Evolutionary conservation across 2,329 filamentous ascomycete species (phyloP).

Genomic region (Ophiocordyceps camponoti-leonardi): DNA sequence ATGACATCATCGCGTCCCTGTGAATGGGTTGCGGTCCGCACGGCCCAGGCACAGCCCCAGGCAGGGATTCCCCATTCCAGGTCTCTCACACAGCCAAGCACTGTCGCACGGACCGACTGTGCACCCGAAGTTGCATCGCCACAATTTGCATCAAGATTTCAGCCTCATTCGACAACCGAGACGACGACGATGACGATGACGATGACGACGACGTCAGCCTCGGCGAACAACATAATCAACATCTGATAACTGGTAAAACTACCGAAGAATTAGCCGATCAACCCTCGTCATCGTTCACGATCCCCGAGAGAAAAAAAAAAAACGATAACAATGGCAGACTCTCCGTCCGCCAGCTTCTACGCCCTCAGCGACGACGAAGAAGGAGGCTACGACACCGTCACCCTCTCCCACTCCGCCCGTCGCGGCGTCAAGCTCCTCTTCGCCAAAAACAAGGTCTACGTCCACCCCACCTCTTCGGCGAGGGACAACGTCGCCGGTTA

Average conservation of each 20-base stretch:
- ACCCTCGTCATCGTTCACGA: neutral
- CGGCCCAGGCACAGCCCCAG: too few relatives aligned
- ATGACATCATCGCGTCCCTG: too few relatives aligned
- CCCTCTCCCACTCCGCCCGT: slow-evolving; percentile 50
- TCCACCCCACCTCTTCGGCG: slow-evolving; percentile 80
- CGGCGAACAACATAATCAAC: too few relatives aligned
- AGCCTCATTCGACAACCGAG: neutral
- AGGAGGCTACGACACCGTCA: slow-evolving; percentile 85
- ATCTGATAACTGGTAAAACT: too few relatives aligned
- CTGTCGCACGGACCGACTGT: neutral
- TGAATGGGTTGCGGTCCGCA: too few relatives aligned
- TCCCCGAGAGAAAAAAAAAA: neutral
- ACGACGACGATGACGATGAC: too few relatives aligned
- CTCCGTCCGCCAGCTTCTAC: slow-evolving; percentile 10
- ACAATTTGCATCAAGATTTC: too few relatives aligned
- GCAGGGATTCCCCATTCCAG: neutral
- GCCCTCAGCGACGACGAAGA: slow-evolving; percentile 95
- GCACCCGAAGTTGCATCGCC: neutral
- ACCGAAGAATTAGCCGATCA: too few relatives aligned
- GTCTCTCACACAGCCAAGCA: neutral
- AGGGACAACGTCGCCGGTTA: slow-evolving; percentile 95
- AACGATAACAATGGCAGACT: too few relatives aligned
- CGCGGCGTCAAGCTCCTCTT: slow-evolving; percentile 85
- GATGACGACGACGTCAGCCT: neutral
- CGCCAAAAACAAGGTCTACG: slow-evolving; percentile 97